A percentile compares a stretch with the other conserved stretches of the same genome.
These are phyloP conservation scores for Schizophyllum commune DNA, from an alignment of 1,284 basidiomycete genomes.

Conservation along the genomic window DNA sequence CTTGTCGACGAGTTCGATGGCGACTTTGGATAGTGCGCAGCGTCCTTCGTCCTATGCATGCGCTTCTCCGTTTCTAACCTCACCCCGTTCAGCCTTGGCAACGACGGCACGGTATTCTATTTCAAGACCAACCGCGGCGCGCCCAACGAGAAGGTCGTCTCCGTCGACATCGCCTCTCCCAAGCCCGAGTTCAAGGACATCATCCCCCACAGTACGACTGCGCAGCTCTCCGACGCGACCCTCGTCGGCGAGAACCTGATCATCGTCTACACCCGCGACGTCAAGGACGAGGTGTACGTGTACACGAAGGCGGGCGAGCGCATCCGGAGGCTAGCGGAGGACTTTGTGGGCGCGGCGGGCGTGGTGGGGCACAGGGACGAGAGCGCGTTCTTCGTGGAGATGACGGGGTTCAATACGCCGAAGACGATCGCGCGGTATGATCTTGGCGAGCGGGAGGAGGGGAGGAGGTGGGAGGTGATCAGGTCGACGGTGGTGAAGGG, in stretches of 20 bases:
- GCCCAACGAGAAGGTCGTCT: constrained; percentile 59
- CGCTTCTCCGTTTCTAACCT: background rate
- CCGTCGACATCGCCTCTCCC: constrained; percentile 54
- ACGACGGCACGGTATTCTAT: constrained; percentile 61
- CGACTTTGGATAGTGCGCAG: constrained; percentile 51
- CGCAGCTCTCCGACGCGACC: constrained; percentile 45
- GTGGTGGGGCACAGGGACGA: constrained; percentile 49
- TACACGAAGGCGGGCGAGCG: constrained; percentile 55
- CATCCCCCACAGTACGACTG: constrained; percentile 66
- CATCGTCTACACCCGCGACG: constrained; percentile 70
- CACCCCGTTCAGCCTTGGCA: constrained; percentile 42
- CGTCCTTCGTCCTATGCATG: no score
- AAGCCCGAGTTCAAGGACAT: constrained; percentile 47
- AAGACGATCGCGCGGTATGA: constrained; percentile 61
- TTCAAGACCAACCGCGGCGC: constrained; percentile 62
- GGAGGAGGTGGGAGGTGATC: constrained; percentile 52
- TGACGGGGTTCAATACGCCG: constrained; percentile 71
- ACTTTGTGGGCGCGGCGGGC: constrained; percentile 66
- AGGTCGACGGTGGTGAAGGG: constrained; percentile 58
- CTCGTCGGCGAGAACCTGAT: constrained; percentile 55
- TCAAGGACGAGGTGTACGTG: constrained; percentile 79
- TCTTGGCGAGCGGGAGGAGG: constrained; percentile 37
- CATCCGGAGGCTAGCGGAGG: constrained; percentile 50
- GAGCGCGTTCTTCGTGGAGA: constrained; percentile 60
- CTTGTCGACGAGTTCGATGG: constrained; percentile 58